Evolutionary conservation across 1,284 basidiomycete genomes (phyloP).

Genomic region (Malassezia yamatoensis): DNA sequence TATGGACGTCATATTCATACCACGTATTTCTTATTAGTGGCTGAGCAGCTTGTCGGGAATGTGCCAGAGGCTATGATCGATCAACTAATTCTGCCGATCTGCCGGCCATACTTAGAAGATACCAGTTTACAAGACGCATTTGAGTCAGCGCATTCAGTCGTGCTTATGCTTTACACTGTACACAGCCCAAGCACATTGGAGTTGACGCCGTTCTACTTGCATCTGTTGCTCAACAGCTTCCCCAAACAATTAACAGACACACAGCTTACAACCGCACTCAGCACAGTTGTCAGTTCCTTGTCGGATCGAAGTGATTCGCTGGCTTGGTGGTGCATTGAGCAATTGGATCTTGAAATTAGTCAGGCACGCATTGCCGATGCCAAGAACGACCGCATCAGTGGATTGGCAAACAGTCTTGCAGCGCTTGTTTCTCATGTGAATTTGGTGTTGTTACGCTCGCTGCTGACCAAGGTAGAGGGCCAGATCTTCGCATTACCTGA

Average conservation of each 20-base stretch:
- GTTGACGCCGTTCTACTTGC: constrained; percentile 39
- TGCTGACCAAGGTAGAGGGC: constrained; percentile 25
- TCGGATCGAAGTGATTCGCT: constrained; percentile 35
- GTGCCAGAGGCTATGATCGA: constrained; percentile 38
- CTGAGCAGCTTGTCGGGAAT: constrained; percentile 34
- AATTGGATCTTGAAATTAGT: constrained; percentile 25
- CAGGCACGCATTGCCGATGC: constrained; percentile 10
- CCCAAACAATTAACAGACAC: constrained; percentile 21
- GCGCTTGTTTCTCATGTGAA: constrained; percentile 37
- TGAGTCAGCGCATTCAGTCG: constrained; percentile 43
- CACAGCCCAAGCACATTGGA: constrained; percentile 26
- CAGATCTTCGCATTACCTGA: constrained; percentile 24
- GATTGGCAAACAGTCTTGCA: constrained; percentile 25
- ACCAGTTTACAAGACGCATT: constrained; percentile 35
- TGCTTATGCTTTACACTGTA: constrained; percentile 31
- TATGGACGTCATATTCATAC: constrained; percentile 8
- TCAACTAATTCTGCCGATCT: constrained; percentile 26
- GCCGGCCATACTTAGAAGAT: constrained; percentile 33
- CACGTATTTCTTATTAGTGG: constrained; percentile 38
- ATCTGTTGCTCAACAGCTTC: constrained; percentile 24
- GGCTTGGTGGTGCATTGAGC: constrained; percentile 37
- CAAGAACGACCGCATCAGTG: not conserved
- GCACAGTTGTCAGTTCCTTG: constrained; percentile 32
- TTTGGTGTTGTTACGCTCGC: constrained; percentile 37
- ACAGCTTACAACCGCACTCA: constrained; percentile 36